phyloP scores from a whole-genome alignment of 495 filamentous ascomycete species.

The Mytilinidion resinicola region DNA sequence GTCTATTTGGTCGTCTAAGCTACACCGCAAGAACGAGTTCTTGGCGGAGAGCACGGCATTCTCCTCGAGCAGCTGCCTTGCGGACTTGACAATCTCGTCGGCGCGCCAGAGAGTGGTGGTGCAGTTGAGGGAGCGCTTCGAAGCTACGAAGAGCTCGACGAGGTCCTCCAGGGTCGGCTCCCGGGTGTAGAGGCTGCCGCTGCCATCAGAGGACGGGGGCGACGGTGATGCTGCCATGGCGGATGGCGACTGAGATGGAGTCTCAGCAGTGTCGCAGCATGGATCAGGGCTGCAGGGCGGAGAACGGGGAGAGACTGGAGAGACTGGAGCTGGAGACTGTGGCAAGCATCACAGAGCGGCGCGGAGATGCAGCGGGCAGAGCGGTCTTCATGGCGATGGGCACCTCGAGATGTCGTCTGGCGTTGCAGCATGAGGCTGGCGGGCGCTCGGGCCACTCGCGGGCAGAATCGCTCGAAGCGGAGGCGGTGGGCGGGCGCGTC shows the following conservation, averaged over 20 bases:
- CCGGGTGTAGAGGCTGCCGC: constrained; percentile 25
- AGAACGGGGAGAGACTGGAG: background rate
- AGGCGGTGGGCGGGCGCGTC: no score
- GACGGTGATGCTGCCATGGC: constrained; percentile 24
- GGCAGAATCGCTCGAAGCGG: no score
- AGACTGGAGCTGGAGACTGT: background rate
- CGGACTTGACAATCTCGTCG: constrained; percentile 74
- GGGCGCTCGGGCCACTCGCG: no score
- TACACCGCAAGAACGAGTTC: constrained; percentile 66
- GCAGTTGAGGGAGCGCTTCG: constrained; percentile 86
- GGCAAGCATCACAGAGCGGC: no score
- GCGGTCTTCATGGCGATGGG: no score
- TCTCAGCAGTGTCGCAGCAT: background rate
- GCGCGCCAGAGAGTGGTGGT: constrained; percentile 79
- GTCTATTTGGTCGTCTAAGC: constrained; percentile 65
- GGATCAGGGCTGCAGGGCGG: background rate
- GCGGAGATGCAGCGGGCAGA: no score
- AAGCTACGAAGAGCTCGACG: constrained; percentile 73
- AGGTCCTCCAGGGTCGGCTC: constrained; percentile 58
- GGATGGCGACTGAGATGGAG: background rate
- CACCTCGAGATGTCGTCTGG: no score
- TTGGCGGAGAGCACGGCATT: constrained; percentile 70
- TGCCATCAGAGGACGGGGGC: constrained; percentile 23
- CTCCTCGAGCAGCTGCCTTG: constrained; percentile 70
- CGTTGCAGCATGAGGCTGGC: no score